phyloP scores from a whole-genome alignment of 306 rosid species.

The Quercus gilva region DNA sequence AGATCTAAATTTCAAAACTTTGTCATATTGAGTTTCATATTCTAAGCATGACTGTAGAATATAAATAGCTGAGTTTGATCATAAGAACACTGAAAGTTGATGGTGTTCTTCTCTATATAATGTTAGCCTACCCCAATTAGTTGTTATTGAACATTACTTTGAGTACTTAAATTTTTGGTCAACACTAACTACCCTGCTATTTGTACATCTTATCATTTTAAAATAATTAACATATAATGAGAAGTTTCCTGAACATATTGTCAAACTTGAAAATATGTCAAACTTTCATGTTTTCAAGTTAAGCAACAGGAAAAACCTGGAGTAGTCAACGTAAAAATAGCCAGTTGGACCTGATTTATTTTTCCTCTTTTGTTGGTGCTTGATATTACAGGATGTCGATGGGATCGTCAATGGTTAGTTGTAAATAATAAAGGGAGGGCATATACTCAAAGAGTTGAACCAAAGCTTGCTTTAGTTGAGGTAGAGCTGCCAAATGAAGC shows the following conservation, averaged over 20 bases:
- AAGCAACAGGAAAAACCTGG: too few relatives aligned
- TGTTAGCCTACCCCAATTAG: neutral
- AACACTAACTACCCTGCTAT: too few relatives aligned
- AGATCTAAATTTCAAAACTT: too few relatives aligned
- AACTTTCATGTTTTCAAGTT: too few relatives aligned
- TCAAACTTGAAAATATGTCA: too few relatives aligned
- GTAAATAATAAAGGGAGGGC: constrained; percentile 72
- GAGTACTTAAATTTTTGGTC: too few relatives aligned
- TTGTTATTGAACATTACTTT: neutral
- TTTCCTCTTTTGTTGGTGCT: neutral
- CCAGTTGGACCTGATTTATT: neutral
- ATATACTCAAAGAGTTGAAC: constrained; percentile 80
- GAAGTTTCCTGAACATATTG: too few relatives aligned
- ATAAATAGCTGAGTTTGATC: neutral
- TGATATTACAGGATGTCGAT: constrained; percentile 52
- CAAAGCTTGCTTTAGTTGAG: constrained; percentile 71
- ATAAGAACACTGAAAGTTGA: neutral
- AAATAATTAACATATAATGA: too few relatives aligned
- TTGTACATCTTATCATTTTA: too few relatives aligned
- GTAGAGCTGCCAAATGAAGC: constrained; percentile 60
- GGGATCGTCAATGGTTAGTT: constrained; percentile 88
- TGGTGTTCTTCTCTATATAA: neutral
- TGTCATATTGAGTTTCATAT: too few relatives aligned
- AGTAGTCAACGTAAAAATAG: too few relatives aligned
- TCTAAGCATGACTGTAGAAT: too few relatives aligned